Base-by-base conservation (phyloP, 2,329 filamentous ascomycete species). In the Shiraia sp. region DNA sequence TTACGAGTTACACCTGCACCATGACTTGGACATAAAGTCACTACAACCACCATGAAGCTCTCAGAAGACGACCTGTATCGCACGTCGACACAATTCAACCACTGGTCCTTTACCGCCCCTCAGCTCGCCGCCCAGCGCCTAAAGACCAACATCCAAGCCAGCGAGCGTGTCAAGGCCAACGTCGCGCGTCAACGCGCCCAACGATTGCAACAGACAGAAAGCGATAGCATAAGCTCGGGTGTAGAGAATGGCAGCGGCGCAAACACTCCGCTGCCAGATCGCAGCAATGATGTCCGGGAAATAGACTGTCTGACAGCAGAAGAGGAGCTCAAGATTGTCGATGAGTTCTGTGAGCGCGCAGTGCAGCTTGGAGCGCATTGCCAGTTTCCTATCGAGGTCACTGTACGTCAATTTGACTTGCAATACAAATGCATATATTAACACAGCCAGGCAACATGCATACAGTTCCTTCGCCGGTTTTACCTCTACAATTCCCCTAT, bases 401-500 rank as follows among this genome's bases (percentile, higher is more conserved):
- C 82, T 56, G 80, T 81, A 73, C 35, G 44, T 29, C 15, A 17
- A 10, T 8, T 16, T 10, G 6, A 8, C 15, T 6, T 15, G 2
- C 3, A 15, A 12, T 29, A 10, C 37, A 43, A 15, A 35, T 35
- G n/a, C 27, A 42, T 28, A 30, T 51, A 23, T 42, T 25, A 25
- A 12, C 8, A n/a, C 2, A 8, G 15, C n/a, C 36, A 83, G 79
- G 84, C 87, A 17, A 96, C 91, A 6, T 89, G 90, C 3, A 87
- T 92, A 47, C 84, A 95, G 63, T 96, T 95, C 67, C 80, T 99
- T 46, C 87, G 89, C 41, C 87, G 93, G 43, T 97, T 99, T 78
- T 99, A 97, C 74, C 80, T 96, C 26, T 92, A 88, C 62, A 96
- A 97, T 72, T 95, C 88, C 28, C 83, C 91, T 61, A 96, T 97